Percentiles rank a stretch among this genome's conserved stretches.
These are phyloP conservation scores for Aspergillus affinis DNA, from an alignment of 495 filamentous ascomycete genomes.

Conservation along the genomic window DNA sequence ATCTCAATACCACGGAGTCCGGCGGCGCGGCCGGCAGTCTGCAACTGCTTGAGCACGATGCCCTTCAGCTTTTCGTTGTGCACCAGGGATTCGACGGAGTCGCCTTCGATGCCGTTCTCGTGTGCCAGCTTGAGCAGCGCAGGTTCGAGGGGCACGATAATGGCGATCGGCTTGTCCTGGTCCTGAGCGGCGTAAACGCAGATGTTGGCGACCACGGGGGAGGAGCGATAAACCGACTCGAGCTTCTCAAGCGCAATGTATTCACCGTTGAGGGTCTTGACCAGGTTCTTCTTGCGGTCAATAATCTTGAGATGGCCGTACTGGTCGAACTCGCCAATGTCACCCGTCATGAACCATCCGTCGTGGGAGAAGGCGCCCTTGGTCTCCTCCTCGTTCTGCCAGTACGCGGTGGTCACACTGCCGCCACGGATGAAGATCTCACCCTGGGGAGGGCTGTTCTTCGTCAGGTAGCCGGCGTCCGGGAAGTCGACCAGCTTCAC, in stretches of 20 bases:
- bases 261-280: constrained; percentile 94
- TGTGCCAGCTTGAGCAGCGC: constrained; percentile 81
- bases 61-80: constrained; percentile 79
- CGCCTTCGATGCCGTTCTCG: constrained; percentile 68
- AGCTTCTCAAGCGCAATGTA: constrained; percentile 99
- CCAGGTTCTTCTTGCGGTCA: constrained; percentile 97
- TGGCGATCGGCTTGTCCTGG: constrained; percentile 84
- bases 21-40: constrained; percentile 68
- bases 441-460: constrained; percentile 88
- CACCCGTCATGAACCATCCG: constrained; percentile 95
- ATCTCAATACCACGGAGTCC: constrained; percentile 86
- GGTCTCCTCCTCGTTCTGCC: constrained; percentile 81
- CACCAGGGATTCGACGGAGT: constrained; percentile 72
- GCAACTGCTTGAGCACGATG: constrained; percentile 80
- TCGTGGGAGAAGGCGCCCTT: constrained; percentile 69
- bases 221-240: constrained; percentile 88
- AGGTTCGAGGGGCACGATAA: constrained; percentile 87
- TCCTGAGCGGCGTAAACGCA: constrained; percentile 84
- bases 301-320: constrained; percentile 85
- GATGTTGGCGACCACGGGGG: constrained; percentile 86
- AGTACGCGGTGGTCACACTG: constrained; percentile 72
- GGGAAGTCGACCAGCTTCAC: constrained; percentile 94
- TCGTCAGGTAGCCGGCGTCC: constrained; percentile 87
- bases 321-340: constrained; percentile 86
- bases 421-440: constrained; percentile 91